Conservation (phyloP, 495 filamentous ascomycete genomes). For the Neurospora sp. region DNA sequence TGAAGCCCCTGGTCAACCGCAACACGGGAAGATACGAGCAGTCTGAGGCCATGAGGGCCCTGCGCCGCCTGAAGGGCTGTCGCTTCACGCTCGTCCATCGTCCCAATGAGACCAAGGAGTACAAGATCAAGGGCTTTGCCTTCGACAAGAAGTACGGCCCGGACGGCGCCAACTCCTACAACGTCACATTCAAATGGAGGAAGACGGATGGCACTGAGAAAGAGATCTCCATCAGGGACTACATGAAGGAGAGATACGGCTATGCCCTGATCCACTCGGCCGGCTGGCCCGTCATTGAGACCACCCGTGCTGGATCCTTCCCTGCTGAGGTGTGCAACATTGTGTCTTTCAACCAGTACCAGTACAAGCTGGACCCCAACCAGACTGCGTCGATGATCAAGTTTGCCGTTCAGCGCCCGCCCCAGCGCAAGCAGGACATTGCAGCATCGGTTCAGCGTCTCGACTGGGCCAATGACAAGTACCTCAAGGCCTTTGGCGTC, state of each 20-base stretch:
- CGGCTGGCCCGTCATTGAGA: constrained; percentile 56
- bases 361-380: constrained; percentile 60
- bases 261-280: constrained; percentile 35
- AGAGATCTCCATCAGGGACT: constrained; percentile 47
- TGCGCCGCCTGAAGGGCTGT: constrained; percentile 53
- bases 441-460: constrained; percentile 51
- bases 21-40: background rate
- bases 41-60: constrained; percentile 35
- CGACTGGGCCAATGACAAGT: constrained; percentile 55
- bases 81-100: constrained; percentile 55
- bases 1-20: background rate
- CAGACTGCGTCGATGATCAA: constrained; percentile 81
- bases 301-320: constrained; percentile 54
- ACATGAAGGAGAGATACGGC: constrained; percentile 60
- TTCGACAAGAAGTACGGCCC: constrained; percentile 21
- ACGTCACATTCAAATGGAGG: constrained; percentile 46
- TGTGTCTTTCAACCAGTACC: constrained; percentile 58
- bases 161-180: constrained; percentile 41
- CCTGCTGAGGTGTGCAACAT: constrained; percentile 65
- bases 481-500: constrained; percentile 59
- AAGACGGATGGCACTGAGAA: constrained; percentile 34
- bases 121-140: constrained; percentile 52
- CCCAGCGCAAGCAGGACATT: constrained; percentile 51
- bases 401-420: constrained; percentile 60
- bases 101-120: constrained; percentile 39